Conservation (phyloP, 1,139 yeast species). For the Kurtzmaniella quercitrusa region DNA sequence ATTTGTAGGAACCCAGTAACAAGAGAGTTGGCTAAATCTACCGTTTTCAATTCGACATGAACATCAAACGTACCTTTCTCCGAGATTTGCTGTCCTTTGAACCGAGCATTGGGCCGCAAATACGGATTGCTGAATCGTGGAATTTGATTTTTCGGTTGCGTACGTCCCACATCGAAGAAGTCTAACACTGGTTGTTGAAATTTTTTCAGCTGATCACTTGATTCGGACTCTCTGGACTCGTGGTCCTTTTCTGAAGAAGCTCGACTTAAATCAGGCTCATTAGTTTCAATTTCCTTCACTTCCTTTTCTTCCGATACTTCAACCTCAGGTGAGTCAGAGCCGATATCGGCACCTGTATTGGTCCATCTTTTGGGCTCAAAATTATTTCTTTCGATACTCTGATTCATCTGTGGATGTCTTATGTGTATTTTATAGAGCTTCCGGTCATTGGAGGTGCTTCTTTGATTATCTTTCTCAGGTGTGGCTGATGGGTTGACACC, state of each 20-base stretch:
- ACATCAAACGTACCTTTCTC: constrained; percentile 66
- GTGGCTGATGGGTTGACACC: background rate
- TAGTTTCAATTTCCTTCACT: background rate
- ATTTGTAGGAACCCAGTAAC: constrained; percentile 79
- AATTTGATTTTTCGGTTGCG: constrained; percentile 5
- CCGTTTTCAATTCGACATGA: constrained; percentile 65
- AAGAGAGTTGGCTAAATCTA: constrained; percentile 57
- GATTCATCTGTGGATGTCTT: background rate
- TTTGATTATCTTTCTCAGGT: background rate
- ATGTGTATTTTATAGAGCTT: background rate
- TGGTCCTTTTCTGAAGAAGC: too few species aligned
- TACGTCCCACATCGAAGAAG: background rate
- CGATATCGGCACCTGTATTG: background rate
- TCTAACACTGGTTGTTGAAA: background rate
- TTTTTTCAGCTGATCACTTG: background rate
- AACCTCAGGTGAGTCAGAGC: background rate
- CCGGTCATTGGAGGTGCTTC: background rate
- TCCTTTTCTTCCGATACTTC: background rate
- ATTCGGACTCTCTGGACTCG: background rate
- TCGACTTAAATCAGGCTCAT: background rate
- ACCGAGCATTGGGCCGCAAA: constrained; percentile 60
- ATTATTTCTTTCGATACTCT: background rate
- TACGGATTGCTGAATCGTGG: constrained; percentile 30
- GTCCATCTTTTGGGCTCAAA: background rate
- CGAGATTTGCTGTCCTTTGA: constrained; percentile 72